These are phyloP conservation scores for Golubevia pallescens DNA, from an alignment of 1,284 basidiomycete genomes.

Conservation along the genomic window DNA sequence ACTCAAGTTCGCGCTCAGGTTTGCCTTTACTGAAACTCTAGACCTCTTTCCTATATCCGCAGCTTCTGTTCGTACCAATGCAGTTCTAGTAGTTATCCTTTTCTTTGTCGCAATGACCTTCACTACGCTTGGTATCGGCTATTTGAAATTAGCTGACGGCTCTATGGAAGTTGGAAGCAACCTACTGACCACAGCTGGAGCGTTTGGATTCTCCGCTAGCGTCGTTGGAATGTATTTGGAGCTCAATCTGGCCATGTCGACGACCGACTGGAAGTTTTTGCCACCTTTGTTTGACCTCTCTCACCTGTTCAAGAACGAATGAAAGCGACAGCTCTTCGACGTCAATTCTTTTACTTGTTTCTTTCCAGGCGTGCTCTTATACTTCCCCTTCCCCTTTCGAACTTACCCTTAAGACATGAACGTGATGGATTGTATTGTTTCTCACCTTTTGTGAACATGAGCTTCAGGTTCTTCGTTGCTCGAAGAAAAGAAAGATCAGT, in stretches of 20 bases:
- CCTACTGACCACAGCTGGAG: conserved; percentile 24
- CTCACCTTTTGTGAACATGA: no score
- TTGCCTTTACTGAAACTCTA: no score
- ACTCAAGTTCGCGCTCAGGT: no score
- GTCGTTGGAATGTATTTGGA: conserved; percentile 32
- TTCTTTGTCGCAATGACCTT: conserved; percentile 38
- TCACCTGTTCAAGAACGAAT: conserved; percentile 4
- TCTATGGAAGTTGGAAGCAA: conserved; percentile 7
- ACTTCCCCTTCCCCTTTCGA: no score
- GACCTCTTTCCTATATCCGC: no score
- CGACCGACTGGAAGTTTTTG: conserved; percentile 18
- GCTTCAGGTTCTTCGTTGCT: no score
- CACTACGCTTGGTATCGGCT: conserved; percentile 20
- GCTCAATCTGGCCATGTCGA: conserved; percentile 29
- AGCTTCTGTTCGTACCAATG: conserved; percentile 34
- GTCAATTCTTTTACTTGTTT: no score
- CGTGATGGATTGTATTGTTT: no score
- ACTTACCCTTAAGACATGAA: no score
- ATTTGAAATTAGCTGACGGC: conserved; percentile 23
- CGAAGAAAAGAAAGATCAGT: no score
- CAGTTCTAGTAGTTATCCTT: conserved; percentile 34
- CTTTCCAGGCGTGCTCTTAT: no score
- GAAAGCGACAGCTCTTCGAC: no score
- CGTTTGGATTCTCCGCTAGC: conserved; percentile 31
- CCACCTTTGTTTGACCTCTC: conserved; percentile 13